These are phyloP conservation scores for Bimuria novae-zelandiae DNA, from an alignment of 2,329 filamentous ascomycete genomes.

Conservation along the genomic window DNA sequence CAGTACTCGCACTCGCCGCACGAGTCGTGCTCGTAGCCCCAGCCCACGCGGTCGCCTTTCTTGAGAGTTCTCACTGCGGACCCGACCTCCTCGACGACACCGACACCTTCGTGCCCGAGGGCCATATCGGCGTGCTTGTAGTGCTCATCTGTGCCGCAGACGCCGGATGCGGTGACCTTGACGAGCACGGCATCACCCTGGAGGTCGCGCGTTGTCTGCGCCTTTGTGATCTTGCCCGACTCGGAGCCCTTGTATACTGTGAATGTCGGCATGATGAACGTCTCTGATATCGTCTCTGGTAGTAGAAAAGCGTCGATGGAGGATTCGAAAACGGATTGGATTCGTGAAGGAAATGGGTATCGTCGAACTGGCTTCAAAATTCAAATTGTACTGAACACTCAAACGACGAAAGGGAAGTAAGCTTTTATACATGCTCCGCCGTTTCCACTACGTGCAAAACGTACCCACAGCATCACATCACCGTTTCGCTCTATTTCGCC, in stretches of 20 bases:
- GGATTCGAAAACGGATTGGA: too few species aligned
- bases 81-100: constrained; percentile 55
- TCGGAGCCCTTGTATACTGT: constrained; percentile 68
- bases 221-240: constrained; percentile 60
- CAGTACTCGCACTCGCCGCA: constrained; percentile 46
- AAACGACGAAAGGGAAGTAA: too few species aligned
- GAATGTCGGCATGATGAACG: constrained; percentile 51
- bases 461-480: background rate
- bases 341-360: too few species aligned
- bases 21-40: constrained; percentile 53
- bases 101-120: constrained; percentile 61
- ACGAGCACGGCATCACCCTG: constrained; percentile 62
- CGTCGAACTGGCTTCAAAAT: too few species aligned
- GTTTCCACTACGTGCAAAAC: too few species aligned
- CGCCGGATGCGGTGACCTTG: constrained; percentile 67
- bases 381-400: background rate
- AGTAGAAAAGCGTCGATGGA: background rate
- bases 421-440: too few species aligned
- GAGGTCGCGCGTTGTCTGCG: constrained; percentile 52
- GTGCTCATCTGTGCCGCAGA: constrained; percentile 66
- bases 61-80: constrained; percentile 53
- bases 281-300: background rate
- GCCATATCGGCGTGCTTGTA: constrained; percentile 50
- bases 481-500: background rate
- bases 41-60: constrained; percentile 58